phyloP scores from a whole-genome alignment of 495 filamentous ascomycete species.

The Cladorrhinum samala region DNA sequence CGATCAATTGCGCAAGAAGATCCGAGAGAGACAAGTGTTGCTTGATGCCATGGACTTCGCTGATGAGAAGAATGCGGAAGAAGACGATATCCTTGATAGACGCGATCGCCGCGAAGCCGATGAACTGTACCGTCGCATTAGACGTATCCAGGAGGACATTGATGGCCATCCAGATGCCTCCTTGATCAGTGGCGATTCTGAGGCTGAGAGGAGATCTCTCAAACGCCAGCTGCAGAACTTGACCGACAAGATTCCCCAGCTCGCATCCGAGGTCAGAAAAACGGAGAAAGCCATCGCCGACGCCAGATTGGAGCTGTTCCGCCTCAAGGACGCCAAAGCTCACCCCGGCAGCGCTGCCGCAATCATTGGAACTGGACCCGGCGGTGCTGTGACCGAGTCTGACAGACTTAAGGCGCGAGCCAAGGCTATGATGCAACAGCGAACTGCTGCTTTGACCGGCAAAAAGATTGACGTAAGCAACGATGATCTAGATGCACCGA shows the following conservation, averaged over 20 bases:
- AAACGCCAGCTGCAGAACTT: conserved; percentile 83
- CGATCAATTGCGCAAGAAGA: conserved; percentile 86
- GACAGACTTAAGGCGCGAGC: conserved; percentile 92
- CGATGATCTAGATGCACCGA: conserved; percentile 70
- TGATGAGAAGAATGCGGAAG: conserved; percentile 81
- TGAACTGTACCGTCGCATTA: conserved; percentile 85
- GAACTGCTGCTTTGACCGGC: conserved; percentile 85
- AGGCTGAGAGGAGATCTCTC: conserved; percentile 76
- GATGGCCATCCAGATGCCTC: conserved; percentile 80
- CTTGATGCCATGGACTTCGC: conserved; percentile 97
- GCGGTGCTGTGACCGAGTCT: conserved; percentile 84
- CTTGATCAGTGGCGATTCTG: conserved; percentile 67
- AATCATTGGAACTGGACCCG: conserved; percentile 89
- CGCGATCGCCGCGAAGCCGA: conserved; percentile 88
- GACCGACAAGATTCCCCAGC: conserved; percentile 82
- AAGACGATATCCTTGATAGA: conserved; percentile 87
- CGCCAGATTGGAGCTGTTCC: conserved; percentile 88
- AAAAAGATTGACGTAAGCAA: conserved; percentile 58
- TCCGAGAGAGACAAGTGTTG: conserved; percentile 89
- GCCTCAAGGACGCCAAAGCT: conserved; percentile 85
- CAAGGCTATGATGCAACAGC: conserved; percentile 97
- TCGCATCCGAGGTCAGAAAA: conserved; percentile 85
- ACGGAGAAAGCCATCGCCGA: conserved; percentile 91
- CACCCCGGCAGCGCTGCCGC: conserved; percentile 76
- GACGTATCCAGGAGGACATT: conserved; percentile 95